These are phyloP conservation scores for Arthrinium puccinioides DNA, from an alignment of 2,329 filamentous ascomycete genomes.

Conservation along the genomic window DNA sequence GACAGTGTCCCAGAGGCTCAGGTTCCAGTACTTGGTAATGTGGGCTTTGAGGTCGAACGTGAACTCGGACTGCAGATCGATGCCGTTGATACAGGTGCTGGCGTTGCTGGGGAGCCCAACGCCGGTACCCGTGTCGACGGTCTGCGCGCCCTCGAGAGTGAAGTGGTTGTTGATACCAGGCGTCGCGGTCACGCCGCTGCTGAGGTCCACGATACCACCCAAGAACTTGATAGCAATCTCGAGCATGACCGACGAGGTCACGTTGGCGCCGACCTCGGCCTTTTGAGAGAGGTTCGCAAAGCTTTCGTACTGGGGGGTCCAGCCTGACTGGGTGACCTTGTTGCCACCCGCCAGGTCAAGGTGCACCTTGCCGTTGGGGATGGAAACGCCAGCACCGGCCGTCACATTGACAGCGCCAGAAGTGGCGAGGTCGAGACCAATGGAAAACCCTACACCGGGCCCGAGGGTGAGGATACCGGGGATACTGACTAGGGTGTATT, in stretches of 20 bases:
- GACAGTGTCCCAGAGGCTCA: constrained; percentile 15
- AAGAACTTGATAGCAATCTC: constrained; percentile 29
- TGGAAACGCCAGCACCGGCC: constrained; percentile 21
- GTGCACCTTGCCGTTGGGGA: constrained; percentile 29
- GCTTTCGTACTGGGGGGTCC: constrained; percentile 27
- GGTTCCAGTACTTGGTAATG: constrained; percentile 16
- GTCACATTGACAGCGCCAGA: constrained; percentile 23
- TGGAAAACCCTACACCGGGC: constrained; percentile 26
- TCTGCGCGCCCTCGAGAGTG: constrained; percentile 17
- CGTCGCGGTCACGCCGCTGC: constrained; percentile 27
- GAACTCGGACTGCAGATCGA: constrained; percentile 18
- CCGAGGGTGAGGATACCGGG: constrained; percentile 31
- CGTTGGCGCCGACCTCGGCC: constrained; percentile 23
- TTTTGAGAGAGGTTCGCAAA: constrained; percentile 24
- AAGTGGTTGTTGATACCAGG: constrained; percentile 30
- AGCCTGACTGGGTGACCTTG: constrained; percentile 23
- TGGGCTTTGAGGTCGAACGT: constrained; percentile 19
- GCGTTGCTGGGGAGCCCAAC: constrained; percentile 9
- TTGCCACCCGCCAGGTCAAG: constrained; percentile 26
- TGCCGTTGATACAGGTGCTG: constrained; percentile 15
- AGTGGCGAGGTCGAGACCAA: constrained; percentile 29
- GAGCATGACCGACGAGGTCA: constrained; percentile 27
- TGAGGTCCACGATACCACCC: constrained; percentile 26
- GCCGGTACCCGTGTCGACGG: constrained; percentile 8
- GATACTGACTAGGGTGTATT: constrained; percentile 28